A percentile compares a stretch with the other conserved stretches of the same genome.
phyloP scores from a whole-genome alignment of 768 basidiomycete species.

The Coprinopsis sp. region DNA sequence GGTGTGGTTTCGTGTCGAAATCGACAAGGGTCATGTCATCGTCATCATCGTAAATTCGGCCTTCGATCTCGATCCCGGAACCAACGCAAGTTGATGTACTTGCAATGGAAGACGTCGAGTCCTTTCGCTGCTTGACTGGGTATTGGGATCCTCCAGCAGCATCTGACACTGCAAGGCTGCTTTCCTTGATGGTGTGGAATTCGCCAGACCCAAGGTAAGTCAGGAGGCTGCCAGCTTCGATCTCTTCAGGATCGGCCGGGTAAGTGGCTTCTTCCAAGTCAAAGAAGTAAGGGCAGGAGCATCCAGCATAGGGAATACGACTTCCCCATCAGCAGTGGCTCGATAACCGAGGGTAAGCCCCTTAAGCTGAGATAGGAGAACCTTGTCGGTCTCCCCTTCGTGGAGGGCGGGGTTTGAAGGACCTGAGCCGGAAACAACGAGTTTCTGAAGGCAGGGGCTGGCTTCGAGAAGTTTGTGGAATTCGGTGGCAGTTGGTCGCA shows the following conservation, averaged over 20 bases:
- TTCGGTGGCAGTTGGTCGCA: constrained; percentile 46
- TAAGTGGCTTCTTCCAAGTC: constrained; percentile 43
- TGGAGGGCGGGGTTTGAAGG: constrained; percentile 19
- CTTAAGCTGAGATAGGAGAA: constrained; percentile 34
- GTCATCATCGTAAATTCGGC: constrained; percentile 9
- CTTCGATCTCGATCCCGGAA: constrained; percentile 6
- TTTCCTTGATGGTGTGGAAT: constrained; percentile 16
- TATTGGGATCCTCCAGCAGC: constrained; percentile 7
- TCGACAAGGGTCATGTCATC: constrained; percentile 13
- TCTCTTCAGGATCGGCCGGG: constrained; percentile 33
- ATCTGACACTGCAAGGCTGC: constrained; percentile 12
- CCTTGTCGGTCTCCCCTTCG: constrained; percentile 22
- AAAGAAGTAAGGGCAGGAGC: constrained; percentile 36
- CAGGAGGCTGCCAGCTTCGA: constrained; percentile 37
- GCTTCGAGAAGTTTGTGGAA: constrained; percentile 40
- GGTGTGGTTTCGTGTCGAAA: constrained; percentile 20
- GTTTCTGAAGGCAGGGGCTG: constrained; percentile 35
- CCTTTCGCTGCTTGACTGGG: constrained; percentile 12
- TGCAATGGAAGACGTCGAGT: constrained; percentile 11
- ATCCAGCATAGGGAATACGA: constrained; percentile 36
- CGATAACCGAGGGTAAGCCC: constrained; percentile 43
- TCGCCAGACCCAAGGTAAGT: constrained; percentile 33
- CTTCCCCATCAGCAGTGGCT: constrained; percentile 31
- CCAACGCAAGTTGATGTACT: constrained; percentile 6
- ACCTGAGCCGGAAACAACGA: constrained; percentile 48